These are phyloP conservation scores for Arthroderma uncinatum DNA, from an alignment of 2,329 filamentous ascomycete genomes.

Conservation along the genomic window DNA sequence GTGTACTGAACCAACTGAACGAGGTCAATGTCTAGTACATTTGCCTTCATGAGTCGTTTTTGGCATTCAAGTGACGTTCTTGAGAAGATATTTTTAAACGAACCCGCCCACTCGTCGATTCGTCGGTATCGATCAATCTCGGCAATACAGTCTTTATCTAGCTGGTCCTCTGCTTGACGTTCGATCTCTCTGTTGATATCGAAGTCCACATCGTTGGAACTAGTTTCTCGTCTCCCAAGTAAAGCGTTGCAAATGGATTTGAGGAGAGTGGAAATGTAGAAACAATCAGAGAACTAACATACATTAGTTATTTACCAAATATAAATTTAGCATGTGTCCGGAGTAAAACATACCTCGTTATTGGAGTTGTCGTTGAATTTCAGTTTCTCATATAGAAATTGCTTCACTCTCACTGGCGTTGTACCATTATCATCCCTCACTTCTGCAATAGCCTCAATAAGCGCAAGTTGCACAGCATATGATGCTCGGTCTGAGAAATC, in stretches of 20 bases:
- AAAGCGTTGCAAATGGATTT: constrained; percentile 48
- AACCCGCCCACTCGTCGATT: constrained; percentile 56
- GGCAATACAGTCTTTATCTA: constrained; percentile 47
- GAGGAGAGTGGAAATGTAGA: constrained; percentile 77
- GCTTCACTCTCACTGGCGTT: constrained; percentile 66
- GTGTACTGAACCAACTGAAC: constrained; percentile 53
- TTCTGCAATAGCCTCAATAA: constrained; percentile 67
- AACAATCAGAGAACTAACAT: constrained; percentile 67
- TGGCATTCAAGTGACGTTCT: constrained; percentile 51
- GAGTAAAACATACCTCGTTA: constrained; percentile 45
- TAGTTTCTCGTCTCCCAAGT: constrained; percentile 32
- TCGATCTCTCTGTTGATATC: constrained; percentile 39
- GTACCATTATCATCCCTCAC: constrained; percentile 64
- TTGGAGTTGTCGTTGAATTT: constrained; percentile 90
- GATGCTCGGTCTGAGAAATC: constrained; percentile 79
- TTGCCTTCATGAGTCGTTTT: constrained; percentile 43
- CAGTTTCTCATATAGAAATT: constrained; percentile 78
- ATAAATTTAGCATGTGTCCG: neutral
- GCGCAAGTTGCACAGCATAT: constrained; percentile 74
- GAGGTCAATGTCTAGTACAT: constrained; percentile 42
- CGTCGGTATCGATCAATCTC: constrained; percentile 53
- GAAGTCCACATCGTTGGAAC: constrained; percentile 32
- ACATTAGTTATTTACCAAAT: neutral
- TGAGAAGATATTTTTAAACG: constrained; percentile 54
- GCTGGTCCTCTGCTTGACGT: constrained; percentile 42